A percentile compares a stretch with the other conserved stretches of the same genome.
phyloP scores from a whole-genome alignment of 495 filamentous ascomycete genomes.

The Neurospora sp. region DNA sequence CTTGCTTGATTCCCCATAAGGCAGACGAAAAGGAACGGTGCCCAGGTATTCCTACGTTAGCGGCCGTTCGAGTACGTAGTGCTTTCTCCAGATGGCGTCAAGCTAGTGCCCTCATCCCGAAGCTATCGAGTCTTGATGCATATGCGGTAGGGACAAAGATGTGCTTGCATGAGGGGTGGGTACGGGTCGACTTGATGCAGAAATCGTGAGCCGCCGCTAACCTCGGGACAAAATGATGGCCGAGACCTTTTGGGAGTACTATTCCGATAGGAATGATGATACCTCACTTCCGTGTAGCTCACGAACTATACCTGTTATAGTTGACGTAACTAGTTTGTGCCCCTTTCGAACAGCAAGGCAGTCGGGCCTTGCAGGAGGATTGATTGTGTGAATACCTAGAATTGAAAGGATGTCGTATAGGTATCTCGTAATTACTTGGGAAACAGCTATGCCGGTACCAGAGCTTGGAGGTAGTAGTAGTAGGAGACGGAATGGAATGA shows the following conservation, averaged over 20 bases:
- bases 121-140: slow-evolving; percentile 9
- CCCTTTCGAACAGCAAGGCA: background rate
- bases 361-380: background rate
- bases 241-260: background rate
- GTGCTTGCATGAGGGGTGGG: slow-evolving; percentile 9
- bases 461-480: background rate
- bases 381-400: background rate
- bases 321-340: background rate
- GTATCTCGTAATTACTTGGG: background rate
- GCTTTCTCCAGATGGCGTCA: background rate
- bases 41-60: background rate
- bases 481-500: slow-evolving; percentile 1
- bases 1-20: background rate
- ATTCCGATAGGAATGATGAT: background rate
- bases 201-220: slow-evolving; percentile 1
- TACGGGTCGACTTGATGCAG: background rate
- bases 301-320: background rate
- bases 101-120: background rate
- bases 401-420: background rate
- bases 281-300: background rate
- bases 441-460: background rate
- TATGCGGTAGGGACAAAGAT: slow-evolving; percentile 9
- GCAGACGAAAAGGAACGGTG: background rate
- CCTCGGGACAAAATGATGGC: background rate
- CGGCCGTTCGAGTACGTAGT: slow-evolving; percentile 1